Evolutionary conservation across 2,329 filamentous ascomycete genomes (phyloP).

Genomic region (Pochonia chlamydosporia): DNA sequence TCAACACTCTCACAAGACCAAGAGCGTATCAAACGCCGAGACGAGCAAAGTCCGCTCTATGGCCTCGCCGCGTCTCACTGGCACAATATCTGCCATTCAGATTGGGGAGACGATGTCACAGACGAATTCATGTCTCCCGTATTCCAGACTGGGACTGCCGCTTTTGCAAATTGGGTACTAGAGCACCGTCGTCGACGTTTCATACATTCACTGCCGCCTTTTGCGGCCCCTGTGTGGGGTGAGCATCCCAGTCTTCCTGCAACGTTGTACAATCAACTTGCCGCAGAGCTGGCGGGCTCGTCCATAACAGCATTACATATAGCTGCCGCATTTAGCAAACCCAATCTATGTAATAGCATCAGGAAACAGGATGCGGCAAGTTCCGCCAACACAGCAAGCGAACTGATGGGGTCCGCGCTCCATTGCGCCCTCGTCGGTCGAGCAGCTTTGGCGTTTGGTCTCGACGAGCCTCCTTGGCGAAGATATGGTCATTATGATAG

Average conservation of each 20-base stretch:
- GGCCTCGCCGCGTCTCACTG: not conserved
- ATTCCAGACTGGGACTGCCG: no score
- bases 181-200: not conserved
- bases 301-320: conserved; percentile 1
- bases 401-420: not conserved
- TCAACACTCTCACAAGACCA: no score
- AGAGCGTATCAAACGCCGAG: not conserved
- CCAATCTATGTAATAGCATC: not conserved
- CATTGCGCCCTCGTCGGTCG: not conserved
- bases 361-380: not conserved
- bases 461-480: not conserved
- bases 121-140: no score
- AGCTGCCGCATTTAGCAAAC: not conserved
- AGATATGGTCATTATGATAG: not conserved
- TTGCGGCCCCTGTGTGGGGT: not conserved
- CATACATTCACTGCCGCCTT: not conserved
- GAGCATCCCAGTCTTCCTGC: not conserved
- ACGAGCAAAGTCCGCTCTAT: not conserved
- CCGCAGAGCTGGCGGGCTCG: not conserved
- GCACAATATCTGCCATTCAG: not conserved
- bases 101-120: not conserved
- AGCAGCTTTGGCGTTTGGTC: not conserved
- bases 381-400: not conserved
- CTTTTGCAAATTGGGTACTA: not conserved
- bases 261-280: not conserved